Conservation (phyloP, 2,329 filamentous ascomycete genomes). For the Claviceps sp. region DNA sequence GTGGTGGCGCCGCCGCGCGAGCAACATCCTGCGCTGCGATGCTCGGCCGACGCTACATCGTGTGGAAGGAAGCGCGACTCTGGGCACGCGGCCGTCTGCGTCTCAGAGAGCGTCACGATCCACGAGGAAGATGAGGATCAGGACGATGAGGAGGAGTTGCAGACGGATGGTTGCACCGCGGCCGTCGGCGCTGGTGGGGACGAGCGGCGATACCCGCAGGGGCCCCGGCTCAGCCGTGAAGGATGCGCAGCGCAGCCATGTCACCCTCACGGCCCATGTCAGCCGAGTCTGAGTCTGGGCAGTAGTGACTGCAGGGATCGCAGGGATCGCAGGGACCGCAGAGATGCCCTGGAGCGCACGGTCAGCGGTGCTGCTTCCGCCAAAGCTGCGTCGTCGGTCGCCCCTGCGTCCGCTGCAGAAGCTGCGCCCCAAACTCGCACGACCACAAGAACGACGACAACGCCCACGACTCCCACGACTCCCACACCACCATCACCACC, state of each 20-base stretch:
- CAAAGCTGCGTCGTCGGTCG: background rate
- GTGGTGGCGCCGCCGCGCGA: constrained; percentile 31
- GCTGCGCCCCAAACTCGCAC: background rate
- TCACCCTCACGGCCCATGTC: too few species aligned
- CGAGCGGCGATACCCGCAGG: too few species aligned
- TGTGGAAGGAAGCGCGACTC: constrained; percentile 42
- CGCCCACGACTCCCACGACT: background rate
- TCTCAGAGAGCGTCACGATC: constrained; percentile 17
- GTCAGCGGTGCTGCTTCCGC: constrained; percentile 7
- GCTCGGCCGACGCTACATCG: constrained; percentile 14
- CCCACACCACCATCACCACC: background rate
- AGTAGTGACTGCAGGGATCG: too few species aligned
- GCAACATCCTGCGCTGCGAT: constrained; percentile 39
- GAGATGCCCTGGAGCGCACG: too few species aligned
- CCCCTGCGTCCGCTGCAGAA: background rate
- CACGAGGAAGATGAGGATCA: background rate
- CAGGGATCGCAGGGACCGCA: too few species aligned
- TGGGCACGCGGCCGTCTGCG: constrained; percentile 31
- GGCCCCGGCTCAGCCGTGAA: too few species aligned
- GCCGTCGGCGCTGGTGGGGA: too few species aligned
- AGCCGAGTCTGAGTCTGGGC: too few species aligned
- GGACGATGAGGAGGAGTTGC: background rate
- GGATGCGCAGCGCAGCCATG: too few species aligned
- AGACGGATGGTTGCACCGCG: background rate
- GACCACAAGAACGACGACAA: background rate